Evolutionary conservation across 441 rosid species (phyloP).

Genomic region (Bocquillonia castaneifolia): DNA sequence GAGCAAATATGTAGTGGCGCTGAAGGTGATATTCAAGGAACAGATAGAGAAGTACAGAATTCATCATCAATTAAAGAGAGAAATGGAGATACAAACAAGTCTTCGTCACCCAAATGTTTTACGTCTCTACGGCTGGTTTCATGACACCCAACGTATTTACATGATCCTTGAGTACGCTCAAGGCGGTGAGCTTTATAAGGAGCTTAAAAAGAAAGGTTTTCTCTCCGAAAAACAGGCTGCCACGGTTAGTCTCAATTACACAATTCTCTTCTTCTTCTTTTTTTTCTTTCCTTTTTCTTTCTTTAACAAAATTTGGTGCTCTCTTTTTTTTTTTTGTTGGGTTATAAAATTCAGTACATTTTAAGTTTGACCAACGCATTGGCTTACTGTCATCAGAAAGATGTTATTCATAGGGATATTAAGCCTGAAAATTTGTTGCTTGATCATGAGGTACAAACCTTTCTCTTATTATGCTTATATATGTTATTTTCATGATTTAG

Average conservation of each 20-base stretch:
- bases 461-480: no score
- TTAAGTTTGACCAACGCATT: constrained; percentile 76
- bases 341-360: constrained; percentile 58
- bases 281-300: not conserved
- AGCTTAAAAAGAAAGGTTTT: constrained; percentile 52
- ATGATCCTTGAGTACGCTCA: constrained; percentile 90
- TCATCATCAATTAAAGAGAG: constrained; percentile 78
- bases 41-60: constrained; percentile 77
- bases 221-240: constrained; percentile 72
- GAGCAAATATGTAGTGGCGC: constrained; percentile 74
- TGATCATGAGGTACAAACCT: constrained; percentile 89
- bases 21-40: constrained; percentile 79
- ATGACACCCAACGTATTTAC: constrained; percentile 63
- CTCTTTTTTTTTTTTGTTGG: not conserved
- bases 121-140: constrained; percentile 82
- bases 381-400: constrained; percentile 83
- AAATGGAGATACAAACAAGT: constrained; percentile 78
- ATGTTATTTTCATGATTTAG: no score
- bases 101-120: constrained; percentile 69
- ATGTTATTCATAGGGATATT: constrained; percentile 92
- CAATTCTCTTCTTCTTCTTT: not conserved
- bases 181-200: constrained; percentile 75
- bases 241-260: constrained; percentile 36
- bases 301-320: not conserved
- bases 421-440: constrained; percentile 94